Base-by-base conservation (phyloP, 2,329 filamentous ascomycete species). In the Penicillium sp. region DNA sequence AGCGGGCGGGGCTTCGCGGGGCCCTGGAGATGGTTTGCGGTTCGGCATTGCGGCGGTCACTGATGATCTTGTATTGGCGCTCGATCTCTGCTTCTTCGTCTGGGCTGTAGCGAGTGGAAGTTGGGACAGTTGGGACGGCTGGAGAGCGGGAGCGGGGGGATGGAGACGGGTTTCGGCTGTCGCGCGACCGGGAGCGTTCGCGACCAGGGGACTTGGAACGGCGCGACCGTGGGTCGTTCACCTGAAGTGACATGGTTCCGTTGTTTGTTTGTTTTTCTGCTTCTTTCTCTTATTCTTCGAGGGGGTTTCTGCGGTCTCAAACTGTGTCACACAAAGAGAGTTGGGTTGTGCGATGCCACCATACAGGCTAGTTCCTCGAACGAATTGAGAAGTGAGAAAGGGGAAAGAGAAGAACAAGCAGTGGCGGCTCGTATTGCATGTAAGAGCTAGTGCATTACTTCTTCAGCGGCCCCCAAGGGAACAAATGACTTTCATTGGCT, bases 201-300 rank as follows among this genome's bases (percentile, higher is more conserved):
- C 72, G 69, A 27, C 75, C 73, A 32, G 76, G 77, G 32, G 77
- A 79, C 58, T 74, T 78, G 57, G 76, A 79, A 51, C 77, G 71
- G 57, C 77, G 75, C 59, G 73, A 73, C 64, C 73, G 72, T 64
- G 73, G 67, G 61, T 75, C 73, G 53, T 70, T 61, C 48, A 75
- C 72, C 52, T 73, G 70, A 38, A 77, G 71, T 31, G 72, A 71
- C 68, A 71, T 71, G 34, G 42, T 22, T 32, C 56, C 43, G 46
- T 56, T 58, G 53, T 57, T 31, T 58, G 57, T 63, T 60, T 59
- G 51, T 45, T 14, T 18, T n/a, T n/a, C 6, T 36, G 11, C 3
- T n/a, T 36, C n/a, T 4, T n/a, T 36, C n/a, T 36, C n/a, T 36
- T 16, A 2, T 36, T 14, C 34, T 36, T n/a, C 6, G 4, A 7